Evolutionary conservation across 1,139 yeast species (phyloP).

Genomic region (Geotrichum candidum): DNA sequence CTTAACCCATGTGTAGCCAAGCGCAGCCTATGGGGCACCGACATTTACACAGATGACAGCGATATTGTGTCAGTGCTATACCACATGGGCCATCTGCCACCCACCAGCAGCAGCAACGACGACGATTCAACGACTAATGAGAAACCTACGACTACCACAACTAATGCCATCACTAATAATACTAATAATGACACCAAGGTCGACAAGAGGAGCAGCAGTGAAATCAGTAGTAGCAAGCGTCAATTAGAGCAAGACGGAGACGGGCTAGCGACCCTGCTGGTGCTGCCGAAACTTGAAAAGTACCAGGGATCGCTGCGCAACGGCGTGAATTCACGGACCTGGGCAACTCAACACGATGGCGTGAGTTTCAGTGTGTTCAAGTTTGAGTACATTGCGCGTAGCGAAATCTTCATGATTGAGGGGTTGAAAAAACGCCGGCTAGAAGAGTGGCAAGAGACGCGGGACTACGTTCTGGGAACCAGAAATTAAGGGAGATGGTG

Average conservation of each 20-base stretch:
- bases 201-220: constrained; percentile 2
- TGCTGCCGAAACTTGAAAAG: constrained; percentile 59
- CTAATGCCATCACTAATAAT: not conserved
- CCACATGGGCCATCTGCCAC: constrained; percentile 63
- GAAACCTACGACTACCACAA: not conserved
- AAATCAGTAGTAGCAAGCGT: constrained; percentile 13
- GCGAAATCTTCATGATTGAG: constrained; percentile 32
- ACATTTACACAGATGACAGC: constrained; percentile 87
- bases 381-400: constrained; percentile 41
- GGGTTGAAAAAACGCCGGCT: constrained; percentile 28
- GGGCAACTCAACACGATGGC: constrained; percentile 68
- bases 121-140: not conserved
- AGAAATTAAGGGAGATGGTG: not conserved
- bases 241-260: constrained; percentile 38
- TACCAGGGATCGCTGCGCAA: constrained; percentile 62
- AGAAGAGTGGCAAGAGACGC: constrained; percentile 27
- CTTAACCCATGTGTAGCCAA: constrained; percentile 40
- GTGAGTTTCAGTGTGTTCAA: constrained; percentile 48
- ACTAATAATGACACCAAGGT: not conserved
- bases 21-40: constrained; percentile 85
- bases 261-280: constrained; percentile 59
- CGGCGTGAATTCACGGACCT: constrained; percentile 67
- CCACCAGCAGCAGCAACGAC: constrained; percentile 26
- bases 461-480: constrained; percentile 2
- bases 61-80: constrained; percentile 68